phyloP scores from a whole-genome alignment of 352 stramenopile species.

The Pythium insidiosum region DNA sequence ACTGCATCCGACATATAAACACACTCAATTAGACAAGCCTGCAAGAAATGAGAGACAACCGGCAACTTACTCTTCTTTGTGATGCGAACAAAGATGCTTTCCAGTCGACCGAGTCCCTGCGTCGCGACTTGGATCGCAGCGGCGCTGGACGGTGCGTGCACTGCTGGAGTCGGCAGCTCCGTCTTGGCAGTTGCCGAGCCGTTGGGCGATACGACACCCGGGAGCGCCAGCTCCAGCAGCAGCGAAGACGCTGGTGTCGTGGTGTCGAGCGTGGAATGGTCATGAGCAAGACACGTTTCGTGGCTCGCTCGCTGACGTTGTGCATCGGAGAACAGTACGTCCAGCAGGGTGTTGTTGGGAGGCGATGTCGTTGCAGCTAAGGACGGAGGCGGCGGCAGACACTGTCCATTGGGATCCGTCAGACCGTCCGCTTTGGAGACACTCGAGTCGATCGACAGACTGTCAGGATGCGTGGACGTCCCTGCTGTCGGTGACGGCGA shows the following conservation, averaged over 20 bases:
- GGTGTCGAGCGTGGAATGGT: too few species aligned
- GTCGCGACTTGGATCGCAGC: too few species aligned
- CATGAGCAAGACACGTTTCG: background rate
- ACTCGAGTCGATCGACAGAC: background rate
- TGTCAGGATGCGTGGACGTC: background rate
- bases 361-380: too few species aligned
- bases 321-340: too few species aligned
- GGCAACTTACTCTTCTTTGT: slow-evolving; percentile 68
- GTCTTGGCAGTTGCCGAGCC: background rate
- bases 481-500: too few species aligned
- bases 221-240: background rate
- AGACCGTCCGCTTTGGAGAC: background rate
- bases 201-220: background rate
- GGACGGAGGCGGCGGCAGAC: background rate
- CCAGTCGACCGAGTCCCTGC: slow-evolving; percentile 54
- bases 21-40: background rate
- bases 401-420: background rate
- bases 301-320: too few species aligned
- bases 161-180: background rate
- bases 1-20: slow-evolving; percentile 21
- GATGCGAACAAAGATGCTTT: slow-evolving; percentile 81
- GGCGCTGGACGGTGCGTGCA: too few species aligned
- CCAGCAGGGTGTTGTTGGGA: background rate
- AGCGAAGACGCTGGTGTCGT: too few species aligned
- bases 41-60: too few species aligned